Evolutionary conservation across 2,329 filamentous ascomycete genomes (phyloP).

Genomic region (Colletotrichum sansevieriae): DNA sequence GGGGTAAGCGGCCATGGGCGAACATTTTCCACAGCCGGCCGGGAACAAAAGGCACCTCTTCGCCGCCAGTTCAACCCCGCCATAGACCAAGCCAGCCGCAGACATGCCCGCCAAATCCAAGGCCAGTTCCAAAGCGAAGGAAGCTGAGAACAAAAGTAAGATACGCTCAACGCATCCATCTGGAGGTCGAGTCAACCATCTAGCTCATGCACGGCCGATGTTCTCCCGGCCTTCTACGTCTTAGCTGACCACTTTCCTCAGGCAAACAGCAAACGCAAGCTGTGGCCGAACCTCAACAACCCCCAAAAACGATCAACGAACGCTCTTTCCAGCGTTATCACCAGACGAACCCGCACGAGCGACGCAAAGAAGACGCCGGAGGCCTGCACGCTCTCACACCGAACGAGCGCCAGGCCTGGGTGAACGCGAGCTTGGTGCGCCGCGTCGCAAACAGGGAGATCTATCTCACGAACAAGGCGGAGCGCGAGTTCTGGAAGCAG

Average conservation of each 20-base stretch:
- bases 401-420: constrained; percentile 63
- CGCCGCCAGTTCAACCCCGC: constrained; percentile 40
- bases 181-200: constrained; percentile 1
- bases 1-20: constrained; percentile 29
- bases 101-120: constrained; percentile 55
- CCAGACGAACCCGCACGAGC: constrained; percentile 63
- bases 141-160: constrained; percentile 42
- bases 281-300: constrained; percentile 42
- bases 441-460: constrained; percentile 54
- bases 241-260: constrained; percentile 33
- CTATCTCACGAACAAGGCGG: constrained; percentile 59
- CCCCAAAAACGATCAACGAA: constrained; percentile 62
- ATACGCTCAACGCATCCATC: constrained; percentile 37
- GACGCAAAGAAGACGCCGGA: constrained; percentile 57
- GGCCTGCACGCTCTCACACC: constrained; percentile 61
- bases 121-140: constrained; percentile 50
- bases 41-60: constrained; percentile 22
- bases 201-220: background rate
- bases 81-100: constrained; percentile 40
- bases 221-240: constrained; percentile 28
- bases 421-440: constrained; percentile 60
- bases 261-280: constrained; percentile 46
- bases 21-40: constrained; percentile 32
- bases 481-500: constrained; percentile 70
- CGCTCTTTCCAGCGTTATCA: constrained; percentile 62